A percentile compares a stretch with the other conserved stretches of the same genome.
These are phyloP conservation scores for Trametopsis cervina DNA, from an alignment of 768 basidiomycete species.

Conservation along the genomic window DNA sequence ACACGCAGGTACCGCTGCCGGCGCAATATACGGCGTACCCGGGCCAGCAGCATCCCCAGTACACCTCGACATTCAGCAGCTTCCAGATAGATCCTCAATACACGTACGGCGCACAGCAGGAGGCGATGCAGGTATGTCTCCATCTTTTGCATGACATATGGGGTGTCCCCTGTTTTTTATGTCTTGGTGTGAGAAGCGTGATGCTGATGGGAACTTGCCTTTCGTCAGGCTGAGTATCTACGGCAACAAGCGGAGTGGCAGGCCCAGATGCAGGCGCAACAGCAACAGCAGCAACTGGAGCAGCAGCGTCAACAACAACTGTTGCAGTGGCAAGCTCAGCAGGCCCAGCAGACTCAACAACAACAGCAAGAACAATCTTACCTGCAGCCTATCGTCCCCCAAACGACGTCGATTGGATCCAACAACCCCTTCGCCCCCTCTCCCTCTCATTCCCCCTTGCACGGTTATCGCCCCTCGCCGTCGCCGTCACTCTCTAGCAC, in stretches of 20 bases:
- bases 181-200: background rate
- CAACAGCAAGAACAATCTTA: slow-evolving; percentile 32
- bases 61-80: slow-evolving; percentile 5
- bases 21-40: slow-evolving; percentile 17
- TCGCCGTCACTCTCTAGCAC: slow-evolving; percentile 37
- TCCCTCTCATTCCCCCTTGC: slow-evolving; percentile 20
- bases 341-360: slow-evolving; percentile 30
- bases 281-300: slow-evolving; percentile 41
- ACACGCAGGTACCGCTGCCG: slow-evolving; percentile 10
- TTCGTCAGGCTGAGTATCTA: slow-evolving; percentile 33
- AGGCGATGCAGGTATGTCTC: slow-evolving; percentile 52
- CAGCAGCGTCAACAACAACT: slow-evolving; percentile 36
- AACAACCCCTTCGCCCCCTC: slow-evolving; percentile 25
- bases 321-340: slow-evolving; percentile 35
- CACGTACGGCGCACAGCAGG: slow-evolving; percentile 72
- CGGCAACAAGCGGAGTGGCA: slow-evolving; percentile 57
- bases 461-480: slow-evolving; percentile 2
- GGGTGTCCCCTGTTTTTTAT: background rate
- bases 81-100: slow-evolving; percentile 60
- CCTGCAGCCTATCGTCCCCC: background rate
- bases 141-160: background rate
- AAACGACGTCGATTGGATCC: slow-evolving; percentile 7
- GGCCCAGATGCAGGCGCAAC: slow-evolving; percentile 31
- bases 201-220: background rate
- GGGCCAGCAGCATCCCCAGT: slow-evolving; percentile 17